A percentile compares a stretch with the other conserved stretches of the same genome.
Evolutionary conservation across 2,329 filamentous ascomycete species (phyloP).

Genomic region (Zelopaecilomyces penicillatus): DNA sequence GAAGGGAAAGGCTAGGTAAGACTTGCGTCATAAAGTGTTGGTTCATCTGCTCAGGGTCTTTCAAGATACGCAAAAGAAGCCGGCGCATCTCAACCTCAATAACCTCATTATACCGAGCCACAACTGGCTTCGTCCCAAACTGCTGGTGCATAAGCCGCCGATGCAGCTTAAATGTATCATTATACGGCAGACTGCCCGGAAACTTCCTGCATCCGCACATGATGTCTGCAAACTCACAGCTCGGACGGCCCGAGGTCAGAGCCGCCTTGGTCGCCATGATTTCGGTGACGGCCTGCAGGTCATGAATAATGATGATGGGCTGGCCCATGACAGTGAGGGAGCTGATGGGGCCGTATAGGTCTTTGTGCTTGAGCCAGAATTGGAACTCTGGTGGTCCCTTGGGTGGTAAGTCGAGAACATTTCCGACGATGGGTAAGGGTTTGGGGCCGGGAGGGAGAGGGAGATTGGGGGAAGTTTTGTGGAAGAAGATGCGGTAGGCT

Average conservation of each 20-base stretch:
- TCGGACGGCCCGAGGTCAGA: conserved; percentile 12
- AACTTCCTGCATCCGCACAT: background rate
- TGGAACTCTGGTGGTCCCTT: conserved; percentile 19
- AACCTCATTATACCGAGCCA: conserved; percentile 12
- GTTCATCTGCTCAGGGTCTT: background rate
- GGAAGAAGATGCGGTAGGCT: background rate
- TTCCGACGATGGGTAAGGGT: conserved; percentile 33
- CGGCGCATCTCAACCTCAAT: background rate
- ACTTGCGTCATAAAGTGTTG: conserved; percentile 2
- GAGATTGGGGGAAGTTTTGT: background rate
- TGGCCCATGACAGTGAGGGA: conserved; percentile 15
- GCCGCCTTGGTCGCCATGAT: conserved; percentile 26
- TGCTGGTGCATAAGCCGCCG: background rate
- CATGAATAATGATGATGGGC: conserved; percentile 31
- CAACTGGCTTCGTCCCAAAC: background rate
- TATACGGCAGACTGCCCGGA: background rate
- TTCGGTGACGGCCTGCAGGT: conserved; percentile 23
- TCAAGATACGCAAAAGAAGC: background rate
- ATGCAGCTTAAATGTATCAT: background rate
- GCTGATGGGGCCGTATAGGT: conserved; percentile 19
- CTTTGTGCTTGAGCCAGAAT: conserved; percentile 26
- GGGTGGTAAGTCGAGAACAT: conserved; percentile 35
- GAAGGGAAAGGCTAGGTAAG: background rate
- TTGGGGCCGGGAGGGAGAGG: conserved; percentile 17
- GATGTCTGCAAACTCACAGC: background rate